Conservation (phyloP, 768 basidiomycete species). For the Amanita brunnescens region DNA sequence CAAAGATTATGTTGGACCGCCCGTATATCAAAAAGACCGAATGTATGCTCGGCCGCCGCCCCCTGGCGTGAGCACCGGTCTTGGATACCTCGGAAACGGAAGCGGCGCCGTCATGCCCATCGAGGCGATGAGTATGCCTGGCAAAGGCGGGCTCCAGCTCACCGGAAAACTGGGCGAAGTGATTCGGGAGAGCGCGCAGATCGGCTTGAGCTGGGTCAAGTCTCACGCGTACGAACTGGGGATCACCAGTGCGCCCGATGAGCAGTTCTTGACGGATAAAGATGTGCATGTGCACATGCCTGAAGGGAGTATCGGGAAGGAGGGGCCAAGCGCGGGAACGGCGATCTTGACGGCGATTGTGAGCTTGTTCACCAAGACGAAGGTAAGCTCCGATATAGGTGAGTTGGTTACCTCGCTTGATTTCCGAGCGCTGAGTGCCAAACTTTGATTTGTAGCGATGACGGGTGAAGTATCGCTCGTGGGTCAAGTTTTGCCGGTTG, state of each 20-base stretch:
- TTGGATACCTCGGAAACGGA: constrained; percentile 95
- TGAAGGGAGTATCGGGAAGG: constrained; percentile 87
- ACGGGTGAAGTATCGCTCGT: constrained; percentile 97
- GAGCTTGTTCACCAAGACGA: constrained; percentile 80
- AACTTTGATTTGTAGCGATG: constrained; percentile 62
- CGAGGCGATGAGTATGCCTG: constrained; percentile 93
- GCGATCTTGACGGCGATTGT: constrained; percentile 90
- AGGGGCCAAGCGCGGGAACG: constrained; percentile 94
- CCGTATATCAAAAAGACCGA: constrained; percentile 90
- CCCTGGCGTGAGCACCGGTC: constrained; percentile 87
- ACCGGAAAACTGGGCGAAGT: constrained; percentile 99
- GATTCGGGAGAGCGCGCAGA: constrained; percentile 93
- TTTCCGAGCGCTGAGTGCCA: neutral
- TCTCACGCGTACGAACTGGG: constrained; percentile 84
- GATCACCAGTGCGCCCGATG: constrained; percentile 61
- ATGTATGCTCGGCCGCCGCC: constrained; percentile 79
- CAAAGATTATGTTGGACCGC: constrained; percentile 95
- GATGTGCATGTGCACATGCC: constrained; percentile 98
- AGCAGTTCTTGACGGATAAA: constrained; percentile 75
- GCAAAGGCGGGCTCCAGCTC: constrained; percentile 84
- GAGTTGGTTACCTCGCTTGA: no score
- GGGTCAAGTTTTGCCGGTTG: constrained; percentile 93
- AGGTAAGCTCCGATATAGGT: constrained; percentile 85
- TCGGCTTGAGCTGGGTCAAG: constrained; percentile 90
- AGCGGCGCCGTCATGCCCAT: constrained; percentile 96